Percentiles rank a stretch among this genome's conserved stretches.
Evolutionary conservation across 441 rosid genomes (phyloP).

Genomic region (Bocquillonia castaneifolia): DNA sequence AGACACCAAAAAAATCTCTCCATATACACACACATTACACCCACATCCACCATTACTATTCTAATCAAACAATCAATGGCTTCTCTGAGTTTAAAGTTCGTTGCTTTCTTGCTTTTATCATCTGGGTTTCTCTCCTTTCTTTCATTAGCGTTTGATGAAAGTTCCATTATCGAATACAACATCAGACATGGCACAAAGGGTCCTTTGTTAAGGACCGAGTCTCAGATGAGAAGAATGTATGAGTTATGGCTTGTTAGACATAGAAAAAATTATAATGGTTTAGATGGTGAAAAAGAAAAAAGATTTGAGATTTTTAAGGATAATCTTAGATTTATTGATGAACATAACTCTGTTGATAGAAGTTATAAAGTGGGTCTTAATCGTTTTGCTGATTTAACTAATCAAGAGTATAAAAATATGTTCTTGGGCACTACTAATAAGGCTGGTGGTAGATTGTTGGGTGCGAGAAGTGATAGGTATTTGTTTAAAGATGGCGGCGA

Average conservation of each 20-base stretch:
- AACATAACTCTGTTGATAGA: slow-evolving; percentile 52
- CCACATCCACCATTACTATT: neutral
- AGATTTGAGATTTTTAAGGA: slow-evolving; percentile 80
- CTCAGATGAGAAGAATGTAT: slow-evolving; percentile 50
- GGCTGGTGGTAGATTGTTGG: slow-evolving; percentile 27
- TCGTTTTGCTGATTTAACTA: slow-evolving; percentile 81
- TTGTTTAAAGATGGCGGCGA: slow-evolving; percentile 37
- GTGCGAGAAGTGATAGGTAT: slow-evolving; percentile 45
- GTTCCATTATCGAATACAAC: slow-evolving; percentile 70
- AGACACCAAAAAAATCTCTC: neutral
- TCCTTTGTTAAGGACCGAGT: slow-evolving; percentile 40
- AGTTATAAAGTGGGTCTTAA: slow-evolving; percentile 61
- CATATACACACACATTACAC: neutral
- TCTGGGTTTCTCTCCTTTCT: slow-evolving; percentile 34
- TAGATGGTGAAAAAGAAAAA: slow-evolving; percentile 67
- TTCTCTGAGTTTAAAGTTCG: neutral
- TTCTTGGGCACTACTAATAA: slow-evolving; percentile 52
- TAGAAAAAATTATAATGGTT: slow-evolving; percentile 53
- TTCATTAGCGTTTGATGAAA: slow-evolving; percentile 52
- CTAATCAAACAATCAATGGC: neutral
- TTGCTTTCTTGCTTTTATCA: slow-evolving; percentile 5
- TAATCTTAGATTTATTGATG: slow-evolving; percentile 65
- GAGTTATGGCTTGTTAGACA: slow-evolving; percentile 68
- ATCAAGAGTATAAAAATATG: slow-evolving; percentile 68
- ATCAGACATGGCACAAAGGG: slow-evolving; percentile 31